Evolutionary conservation across 2,329 filamentous ascomycete genomes (phyloP).

Genomic region (Fusarium sororula): DNA sequence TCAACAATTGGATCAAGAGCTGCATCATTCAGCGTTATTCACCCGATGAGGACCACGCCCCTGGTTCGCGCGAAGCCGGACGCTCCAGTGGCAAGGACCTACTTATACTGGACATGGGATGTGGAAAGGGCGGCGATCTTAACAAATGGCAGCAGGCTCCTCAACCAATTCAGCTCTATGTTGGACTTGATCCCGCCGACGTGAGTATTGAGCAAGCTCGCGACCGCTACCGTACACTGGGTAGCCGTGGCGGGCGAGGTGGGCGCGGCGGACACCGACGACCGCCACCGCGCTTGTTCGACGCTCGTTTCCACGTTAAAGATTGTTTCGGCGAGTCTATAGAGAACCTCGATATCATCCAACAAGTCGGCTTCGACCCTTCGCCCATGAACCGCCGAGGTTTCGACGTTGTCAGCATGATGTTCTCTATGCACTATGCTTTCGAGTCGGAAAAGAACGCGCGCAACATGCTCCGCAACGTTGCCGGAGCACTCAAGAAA

Average conservation of each 20-base stretch:
- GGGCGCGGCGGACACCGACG: slow-evolving; percentile 61
- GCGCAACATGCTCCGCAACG: slow-evolving; percentile 90
- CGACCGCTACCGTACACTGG: slow-evolving; percentile 82
- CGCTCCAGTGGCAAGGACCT: slow-evolving; percentile 67
- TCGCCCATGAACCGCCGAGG: slow-evolving; percentile 78
- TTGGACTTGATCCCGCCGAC: slow-evolving; percentile 92
- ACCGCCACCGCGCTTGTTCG: slow-evolving; percentile 70
- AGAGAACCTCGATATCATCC: slow-evolving; percentile 81
- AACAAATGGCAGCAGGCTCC: slow-evolving; percentile 96
- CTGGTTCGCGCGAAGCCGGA: slow-evolving; percentile 65
- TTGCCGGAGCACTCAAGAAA: slow-evolving; percentile 89
- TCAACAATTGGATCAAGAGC: slow-evolving; percentile 99
- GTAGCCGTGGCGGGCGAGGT: slow-evolving; percentile 64
- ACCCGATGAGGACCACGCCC: slow-evolving; percentile 76
- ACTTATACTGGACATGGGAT: slow-evolving; percentile 91
- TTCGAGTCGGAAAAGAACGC: slow-evolving; percentile 94
- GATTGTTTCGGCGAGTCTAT: slow-evolving; percentile 92
- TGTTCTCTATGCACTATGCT: slow-evolving; percentile 99
- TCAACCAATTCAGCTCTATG: slow-evolving; percentile 90
- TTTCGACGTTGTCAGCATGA: slow-evolving; percentile 97
- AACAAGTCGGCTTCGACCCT: slow-evolving; percentile 86
- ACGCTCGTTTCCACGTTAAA: slow-evolving; percentile 88
- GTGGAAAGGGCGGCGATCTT: slow-evolving; percentile 94
- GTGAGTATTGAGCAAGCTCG: slow-evolving; percentile 90
- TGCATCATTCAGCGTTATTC: slow-evolving; percentile 97